Evolutionary conservation across 345 rosid genomes (phyloP), one percentile per base, ranked within the genome.

Genomic region (Physaria fendleri): DNA sequence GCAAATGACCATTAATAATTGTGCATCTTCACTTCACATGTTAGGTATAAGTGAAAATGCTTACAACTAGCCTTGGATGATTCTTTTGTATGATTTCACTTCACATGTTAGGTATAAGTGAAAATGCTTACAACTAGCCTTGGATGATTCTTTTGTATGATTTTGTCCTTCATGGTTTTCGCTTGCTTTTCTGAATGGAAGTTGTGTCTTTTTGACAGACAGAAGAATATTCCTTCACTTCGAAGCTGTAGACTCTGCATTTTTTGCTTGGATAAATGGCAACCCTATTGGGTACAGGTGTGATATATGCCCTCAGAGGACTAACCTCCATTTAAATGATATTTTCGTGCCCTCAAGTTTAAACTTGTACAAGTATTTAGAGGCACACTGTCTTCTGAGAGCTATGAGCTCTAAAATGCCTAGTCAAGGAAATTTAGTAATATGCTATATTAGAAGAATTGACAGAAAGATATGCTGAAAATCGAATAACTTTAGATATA

Each of bases 241-340:
- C 73, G 97, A 89, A 78, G 99, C 85, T 56, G 95, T 87, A 66
- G 99, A 93, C 78, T 93, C 99, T 45, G 99, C 99, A 23, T 89
- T 89, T 66, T 85, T 76, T 65, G 88, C 82, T 56, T 93, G 97
- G 99, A 50, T 93, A 48, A 89, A 93, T 72, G 99, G 97, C 44
- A 75, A 77, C 13, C 81, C 80, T 29, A 82, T 89, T 60, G 99
- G 99, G 51, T 93, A 93, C 67, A 93, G 99, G 99, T 89, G 79
- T 16, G 50, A 56, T 13, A 62, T 62, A n/a, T 22, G 1, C 29
- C 56, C 15, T 53, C 3, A 29, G 62, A 53, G 37, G 34, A 44
- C 22, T 27, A 44, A 18, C 17, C 21, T 44, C 43, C 38, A 33
- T 38, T 46, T 37, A 2, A 6, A 45, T 61, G 8, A 54, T 54